Evolutionary conservation across 768 basidiomycete genomes (phyloP), one percentile per base, ranked within the genome.

Genomic region (Lentinus tigrinus): DNA sequence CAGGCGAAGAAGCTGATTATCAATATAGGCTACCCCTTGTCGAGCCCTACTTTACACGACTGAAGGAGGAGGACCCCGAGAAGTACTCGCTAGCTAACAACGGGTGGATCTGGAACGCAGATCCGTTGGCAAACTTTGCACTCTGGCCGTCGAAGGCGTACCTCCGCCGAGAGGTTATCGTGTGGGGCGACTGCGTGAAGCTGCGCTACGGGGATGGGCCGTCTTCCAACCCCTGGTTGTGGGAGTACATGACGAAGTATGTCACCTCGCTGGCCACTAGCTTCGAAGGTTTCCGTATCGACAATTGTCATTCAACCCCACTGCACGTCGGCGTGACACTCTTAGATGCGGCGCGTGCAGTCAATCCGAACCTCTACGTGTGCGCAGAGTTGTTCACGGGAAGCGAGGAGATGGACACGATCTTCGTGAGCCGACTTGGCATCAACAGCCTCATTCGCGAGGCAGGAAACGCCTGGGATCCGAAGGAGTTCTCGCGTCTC

Each of bases 291-390:
- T 99, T 99, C 82, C 85, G 97, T 27, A 89, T 99, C 65, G 97
- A 99, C 74, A 99, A 99, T 69, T 97, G 94, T 61, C 96, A 99
- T 74, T 98, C 96, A 3, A 99, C 97, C 0, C 97, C 97, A 14
- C 74, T 98, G 34, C 85, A 93, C 63, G 94, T 98, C n/a, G 97
- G 97, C n/a, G 88, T 88, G n/a, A 78, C 80, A 44, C 87, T 99
- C 78, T 85, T 99, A 36, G 97, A 99, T 69, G 86, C 87, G 17
- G 95, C 95, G 6, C 84, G 97, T 31, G 85, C 85, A 21, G 85
- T 85, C 51, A 93, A 93, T 63, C 95, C 95, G 1, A 81, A 98
- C 66, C 78, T 99, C n/a, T 98, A 98, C 67, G 85, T 99, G 34
- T 94, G 93, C 66, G 97, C 97, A 2, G 97, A 99, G 73, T 81